Conservation (phyloP, 2,329 filamentous ascomycete species). For the Fusarium sarcochroum region DNA sequence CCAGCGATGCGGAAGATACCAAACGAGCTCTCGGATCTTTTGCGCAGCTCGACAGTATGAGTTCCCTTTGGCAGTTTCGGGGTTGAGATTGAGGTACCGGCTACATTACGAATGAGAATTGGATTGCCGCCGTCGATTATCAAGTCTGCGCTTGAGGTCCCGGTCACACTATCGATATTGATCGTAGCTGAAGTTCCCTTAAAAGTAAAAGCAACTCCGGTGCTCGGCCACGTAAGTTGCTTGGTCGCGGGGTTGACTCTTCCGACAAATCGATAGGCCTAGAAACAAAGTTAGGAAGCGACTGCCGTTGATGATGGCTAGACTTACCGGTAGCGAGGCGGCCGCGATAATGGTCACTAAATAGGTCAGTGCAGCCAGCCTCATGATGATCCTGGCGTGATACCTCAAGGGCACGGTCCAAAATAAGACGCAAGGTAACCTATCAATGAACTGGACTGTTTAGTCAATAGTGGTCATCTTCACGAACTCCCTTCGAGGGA, state of each 20-base stretch:
- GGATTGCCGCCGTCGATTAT: constrained; percentile 32
- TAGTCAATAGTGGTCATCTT: not conserved
- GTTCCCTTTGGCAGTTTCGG: constrained; percentile 19
- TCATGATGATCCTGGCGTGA: constrained; percentile 13
- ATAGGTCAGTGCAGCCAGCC: not conserved
- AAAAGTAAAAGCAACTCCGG: constrained; percentile 59
- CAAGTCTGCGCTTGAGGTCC: constrained; percentile 30
- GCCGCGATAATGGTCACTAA: constrained; percentile 22
- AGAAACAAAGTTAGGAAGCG: not conserved
- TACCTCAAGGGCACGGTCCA: not conserved
- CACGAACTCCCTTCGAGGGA: not conserved
- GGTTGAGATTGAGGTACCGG: constrained; percentile 18
- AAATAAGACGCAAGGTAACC: not conserved
- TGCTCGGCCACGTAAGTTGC: constrained; percentile 61
- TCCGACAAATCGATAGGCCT: constrained; percentile 52
- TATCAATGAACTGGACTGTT: fast-evolving
- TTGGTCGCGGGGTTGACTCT: constrained; percentile 59
- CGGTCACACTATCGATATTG: constrained; percentile 25
- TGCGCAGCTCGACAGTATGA: constrained; percentile 36
- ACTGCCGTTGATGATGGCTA: fast-evolving
- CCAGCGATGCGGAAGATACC: constrained; percentile 18
- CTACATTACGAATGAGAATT: constrained; percentile 23
- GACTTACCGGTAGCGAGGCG: constrained; percentile 12
- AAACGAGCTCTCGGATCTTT: constrained; percentile 30
- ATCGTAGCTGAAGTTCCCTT: constrained; percentile 57